These are phyloP conservation scores for Globisporangium nodosum DNA, from an alignment of 352 stramenopile species.

Conservation along the genomic window DNA sequence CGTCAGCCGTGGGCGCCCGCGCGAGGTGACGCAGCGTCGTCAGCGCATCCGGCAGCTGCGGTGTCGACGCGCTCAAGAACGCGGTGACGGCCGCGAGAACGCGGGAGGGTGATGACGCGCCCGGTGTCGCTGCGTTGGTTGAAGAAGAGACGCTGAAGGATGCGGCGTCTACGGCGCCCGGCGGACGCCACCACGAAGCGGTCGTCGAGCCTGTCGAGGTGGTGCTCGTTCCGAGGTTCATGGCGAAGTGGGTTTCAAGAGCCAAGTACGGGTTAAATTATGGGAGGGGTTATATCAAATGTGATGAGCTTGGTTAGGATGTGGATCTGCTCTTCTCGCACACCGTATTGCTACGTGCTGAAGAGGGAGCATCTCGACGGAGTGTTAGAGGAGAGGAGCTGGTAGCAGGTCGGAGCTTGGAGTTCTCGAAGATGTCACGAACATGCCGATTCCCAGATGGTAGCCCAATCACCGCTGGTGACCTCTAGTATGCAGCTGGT, in stretches of 20 bases:
- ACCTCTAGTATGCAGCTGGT: too few relatives aligned
- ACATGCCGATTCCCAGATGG: too few relatives aligned
- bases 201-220: constrained; percentile 6
- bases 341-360: too few relatives aligned
- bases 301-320: too few relatives aligned
- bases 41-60: constrained; percentile 23
- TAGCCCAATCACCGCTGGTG: too few relatives aligned
- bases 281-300: too few relatives aligned
- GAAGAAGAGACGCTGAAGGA: constrained; percentile 11
- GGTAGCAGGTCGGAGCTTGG: too few relatives aligned
- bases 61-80: constrained; percentile 23
- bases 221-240: constrained; percentile 9
- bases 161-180: constrained; percentile 31
- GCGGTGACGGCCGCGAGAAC: constrained; percentile 27
- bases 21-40: constrained; percentile 37
- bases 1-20: constrained; percentile 31
- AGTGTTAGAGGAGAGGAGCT: too few relatives aligned
- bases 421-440: too few relatives aligned
- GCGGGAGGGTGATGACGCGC: constrained; percentile 16
- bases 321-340: too few relatives aligned
- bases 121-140: not conserved
- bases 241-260: not conserved
- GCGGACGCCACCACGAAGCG: constrained; percentile 33
- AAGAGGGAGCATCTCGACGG: too few relatives aligned
- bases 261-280: too few relatives aligned